Evolutionary conservation across 371 early-diverging fungal genomes (phyloP), one percentile per base, ranked within the genome.

Genomic region (Rhizopus delemar): DNA sequence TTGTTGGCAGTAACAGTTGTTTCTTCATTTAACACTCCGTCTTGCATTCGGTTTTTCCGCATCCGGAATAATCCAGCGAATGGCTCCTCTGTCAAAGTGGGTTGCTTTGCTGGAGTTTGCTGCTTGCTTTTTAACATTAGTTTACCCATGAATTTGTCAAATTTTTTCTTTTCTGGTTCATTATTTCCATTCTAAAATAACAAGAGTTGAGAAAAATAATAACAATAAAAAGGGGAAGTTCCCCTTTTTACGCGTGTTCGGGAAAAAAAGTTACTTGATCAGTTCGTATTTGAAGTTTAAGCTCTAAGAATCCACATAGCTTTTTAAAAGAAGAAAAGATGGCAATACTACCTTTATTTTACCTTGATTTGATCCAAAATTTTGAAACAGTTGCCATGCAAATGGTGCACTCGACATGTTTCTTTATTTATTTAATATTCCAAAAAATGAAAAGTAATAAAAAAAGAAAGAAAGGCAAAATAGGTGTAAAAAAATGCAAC

Each of bases 91-190:
- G 59, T 55, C 15, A 59, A 55, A 51, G 28, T 56, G 35, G 39
- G 22, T 22, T 22, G 22, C 22, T 22, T 22, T 22, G 22, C 22
- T 22, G 22, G 22, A 22, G 22, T 22, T 22, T 2, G 36, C 49
- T 66, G 59, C 45, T 54, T 63, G 11, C 62, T 62, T 38, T 65
- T 38, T 9, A 73, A 56, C 28, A 73, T 41, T 57, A 73, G 16
- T 41, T 69, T 70, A 22, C 74, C 74, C 74, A 73, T 73, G 31
- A 73, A 73, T 41, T 39, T 60, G 8, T 70, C 74, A 50, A 69
- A 73, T 36, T 68, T 73, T 50, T 59, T 46, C 34, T 45, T 53
- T 6, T 35, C 46, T 8, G 46, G 35, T 32, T 8, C 32, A 32
- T 32, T 29, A 11, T 49, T 13, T 13, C 3, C 32, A 12, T 8